phyloP scores from a whole-genome alignment of 73 alveolate species.

The Uronychia binucleata region DNA sequence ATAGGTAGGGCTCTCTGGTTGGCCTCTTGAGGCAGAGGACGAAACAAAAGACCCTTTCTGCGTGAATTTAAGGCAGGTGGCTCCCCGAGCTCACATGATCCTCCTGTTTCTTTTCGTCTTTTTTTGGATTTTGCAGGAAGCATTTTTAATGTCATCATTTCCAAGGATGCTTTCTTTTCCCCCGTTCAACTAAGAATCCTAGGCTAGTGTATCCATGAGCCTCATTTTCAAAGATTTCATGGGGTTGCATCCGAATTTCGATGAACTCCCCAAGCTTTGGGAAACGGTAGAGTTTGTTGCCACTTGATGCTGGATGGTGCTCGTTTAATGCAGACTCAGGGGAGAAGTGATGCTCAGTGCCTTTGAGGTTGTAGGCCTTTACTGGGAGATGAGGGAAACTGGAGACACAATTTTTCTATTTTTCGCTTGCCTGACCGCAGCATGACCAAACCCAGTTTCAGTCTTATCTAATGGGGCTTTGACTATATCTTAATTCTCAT shows the following conservation, averaged over 20 bases:
- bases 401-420: neutral
- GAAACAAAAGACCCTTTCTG: no score
- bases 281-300: no score
- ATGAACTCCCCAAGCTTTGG: no score
- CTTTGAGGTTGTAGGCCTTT: neutral
- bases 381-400: neutral
- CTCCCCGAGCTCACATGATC: neutral
- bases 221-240: neutral
- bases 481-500: neutral
- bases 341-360: neutral
- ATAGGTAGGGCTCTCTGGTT: neutral
- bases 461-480: neutral
- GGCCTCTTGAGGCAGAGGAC: neutral
- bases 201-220: neutral
- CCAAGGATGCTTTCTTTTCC: neutral
- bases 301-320: neutral
- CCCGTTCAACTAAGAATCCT: neutral
- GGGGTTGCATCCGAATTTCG: no score
- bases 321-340: neutral
- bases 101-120: neutral
- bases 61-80: no score
- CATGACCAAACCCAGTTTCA: no score
- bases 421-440: no score
- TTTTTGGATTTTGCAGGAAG: neutral
- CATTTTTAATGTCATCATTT: neutral